These are phyloP conservation scores for Ceratorhiza oryzae-sativae DNA, from an alignment of 1,284 basidiomycete species.

Conservation along the genomic window DNA sequence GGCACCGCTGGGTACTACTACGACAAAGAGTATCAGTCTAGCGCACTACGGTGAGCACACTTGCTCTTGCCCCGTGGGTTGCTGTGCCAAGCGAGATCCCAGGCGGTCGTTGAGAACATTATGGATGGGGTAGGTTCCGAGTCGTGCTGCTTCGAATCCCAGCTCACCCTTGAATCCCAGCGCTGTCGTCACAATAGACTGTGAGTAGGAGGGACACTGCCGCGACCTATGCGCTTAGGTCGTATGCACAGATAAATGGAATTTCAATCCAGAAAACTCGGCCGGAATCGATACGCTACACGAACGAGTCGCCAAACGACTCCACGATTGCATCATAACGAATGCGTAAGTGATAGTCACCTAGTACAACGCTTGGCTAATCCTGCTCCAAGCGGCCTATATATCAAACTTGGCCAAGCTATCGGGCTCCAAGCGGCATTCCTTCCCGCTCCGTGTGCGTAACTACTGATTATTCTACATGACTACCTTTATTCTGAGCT, in stretches of 20 bases:
- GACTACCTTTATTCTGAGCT: neutral
- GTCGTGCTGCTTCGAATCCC: neutral
- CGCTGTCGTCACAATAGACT: slow-evolving; percentile 20
- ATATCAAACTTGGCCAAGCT: slow-evolving; percentile 37
- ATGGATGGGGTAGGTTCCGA: slow-evolving; percentile 26
- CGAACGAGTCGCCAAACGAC: slow-evolving; percentile 34
- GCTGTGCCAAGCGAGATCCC: neutral
- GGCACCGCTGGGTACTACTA: slow-evolving; percentile 25
- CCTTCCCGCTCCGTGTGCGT: slow-evolving; percentile 30
- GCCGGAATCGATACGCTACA: slow-evolving; percentile 38
- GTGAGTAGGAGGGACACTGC: neutral
- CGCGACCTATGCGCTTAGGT: neutral
- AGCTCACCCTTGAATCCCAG: neutral
- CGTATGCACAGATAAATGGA: slow-evolving; percentile 33
- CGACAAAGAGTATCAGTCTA: slow-evolving; percentile 26
- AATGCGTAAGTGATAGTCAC: slow-evolving; percentile 25
- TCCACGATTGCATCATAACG: slow-evolving; percentile 25
- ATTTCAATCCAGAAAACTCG: slow-evolving; percentile 36
- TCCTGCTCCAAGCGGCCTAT: slow-evolving; percentile 36
- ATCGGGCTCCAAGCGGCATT: slow-evolving; percentile 28
- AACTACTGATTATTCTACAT: no score
- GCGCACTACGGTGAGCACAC: slow-evolving; percentile 22
- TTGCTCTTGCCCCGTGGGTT: neutral
- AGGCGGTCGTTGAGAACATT: slow-evolving; percentile 28
- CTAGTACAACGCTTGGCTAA: no score